Evolutionary conservation across 1,139 yeast species (phyloP), one percentile per base, ranked within the genome.

Genomic region (Zygoascus hellenicus): DNA sequence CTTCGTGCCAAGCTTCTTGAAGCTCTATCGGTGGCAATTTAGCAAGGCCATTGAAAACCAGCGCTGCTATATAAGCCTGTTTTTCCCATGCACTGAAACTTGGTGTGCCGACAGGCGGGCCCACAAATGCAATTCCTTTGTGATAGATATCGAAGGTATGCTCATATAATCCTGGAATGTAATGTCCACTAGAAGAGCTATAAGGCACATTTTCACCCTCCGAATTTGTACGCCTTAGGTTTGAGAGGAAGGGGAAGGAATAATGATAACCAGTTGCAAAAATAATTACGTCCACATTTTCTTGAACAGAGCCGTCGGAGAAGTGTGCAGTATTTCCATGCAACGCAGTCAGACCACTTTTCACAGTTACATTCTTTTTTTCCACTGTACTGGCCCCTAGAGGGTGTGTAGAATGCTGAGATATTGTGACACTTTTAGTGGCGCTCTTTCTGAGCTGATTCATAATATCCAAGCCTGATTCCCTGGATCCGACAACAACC

Each of bases 211-310:
- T 48, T 54, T 51, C 46, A n/a, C 52, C 54, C 13, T 36, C 16
- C 9, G 32, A 15, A 7, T 43, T 28, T 37, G 22, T 19, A 11
- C 41, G 41, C 9, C 33, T 14, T 13, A 42, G 19, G n/a, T 51
- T 39, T 7, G 50, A 47, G 39, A 78, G 58, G 47, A 66, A 76
- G 6, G 81, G 80, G 46, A 70, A 65, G 26, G 74, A 69, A 54
- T 75, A 73, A 19, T 72, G 65, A 59, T 77, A 82, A 0, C 88
- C 88, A 1, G 89, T 82, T 30, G 84, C 83, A 60, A 76, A 81
- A 2, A 83, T 60, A n/a, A 82, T 60, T 14, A 55, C 58, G 48
- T 78, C 84, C 38, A 80, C 69, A 42, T 68, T 64, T 0, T 58
- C 57, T 13, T 50, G 29, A 11, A 14, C 17, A 9, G 44, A 37